Evolutionary conservation across 352 stramenopile genomes (phyloP), one percentile per base, ranked within the genome.

Genomic region (Globisporangium paddicum): DNA sequence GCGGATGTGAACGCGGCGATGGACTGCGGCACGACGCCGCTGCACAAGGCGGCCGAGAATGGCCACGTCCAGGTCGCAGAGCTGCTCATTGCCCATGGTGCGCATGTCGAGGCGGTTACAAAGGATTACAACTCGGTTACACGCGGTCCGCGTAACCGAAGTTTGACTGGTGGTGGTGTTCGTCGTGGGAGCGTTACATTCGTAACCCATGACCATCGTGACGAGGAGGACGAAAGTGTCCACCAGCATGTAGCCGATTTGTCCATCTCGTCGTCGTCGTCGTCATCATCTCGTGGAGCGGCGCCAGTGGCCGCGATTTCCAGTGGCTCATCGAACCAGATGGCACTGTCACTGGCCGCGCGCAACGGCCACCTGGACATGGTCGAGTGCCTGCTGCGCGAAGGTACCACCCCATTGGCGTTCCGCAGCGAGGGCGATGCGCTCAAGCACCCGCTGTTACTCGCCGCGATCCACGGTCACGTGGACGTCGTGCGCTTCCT

Each of bases 91-190:
- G 62, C 71, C 0, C 50, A 71, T 40, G 77, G 77, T 28, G 77
- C 77, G n/a, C 71, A 83, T 38, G 77, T 87, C 26, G 75, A 83
- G 54, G 77, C 75, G 40, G 66, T 85, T 10, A 83, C 77, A 38
- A 75, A 69, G 26, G 72, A 87, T 51, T 87, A 78, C 59, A 49
- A 71, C 0, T 66, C 73, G 54, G 60, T 58, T 37, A 52, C 62
- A 26, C 52, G 60, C 30, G 55, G 60, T 25, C 54, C 49, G 13
- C 64, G 64, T 47, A 48, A 46, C n/a, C 40, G 45, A 13, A 50
- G 57, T 32, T 32, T 6, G 28, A 32, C 28, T 3, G 6, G 3
- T 45, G 51, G 49, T n/a, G 70, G 59, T 46, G 1, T 35, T 14
- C 55, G 55, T 1, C 55, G 55, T 18, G 37, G 44, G 5, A 61